Evolutionary conservation across 306 rosid species (phyloP), one percentile per base, ranked within the genome.

Genomic region (Alnus glutinosa): DNA sequence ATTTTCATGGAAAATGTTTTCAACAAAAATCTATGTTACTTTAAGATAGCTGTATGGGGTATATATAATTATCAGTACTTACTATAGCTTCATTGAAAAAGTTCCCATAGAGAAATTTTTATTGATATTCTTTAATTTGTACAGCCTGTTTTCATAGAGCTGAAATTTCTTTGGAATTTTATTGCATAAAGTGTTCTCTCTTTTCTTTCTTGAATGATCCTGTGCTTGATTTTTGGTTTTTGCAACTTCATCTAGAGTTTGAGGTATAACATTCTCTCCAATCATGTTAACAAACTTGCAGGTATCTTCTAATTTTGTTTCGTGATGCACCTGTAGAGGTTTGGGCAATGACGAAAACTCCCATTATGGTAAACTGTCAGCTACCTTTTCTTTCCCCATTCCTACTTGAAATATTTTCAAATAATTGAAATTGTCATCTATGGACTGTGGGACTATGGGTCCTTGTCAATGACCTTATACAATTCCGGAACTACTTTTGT

Each of bases 291-390:
- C 57, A 78, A 78, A 73, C 66, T 90, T 84, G 81, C 92, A 96
- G 99, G 88, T 96, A 96, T 89, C 98, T 96, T 83, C 88, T 96
- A 58, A 88, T 96, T 83, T 87, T 96, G 96, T 94, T 93, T 82
- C 97, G 93, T 63, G 99, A 96, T 84, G 99, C 99, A 73, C 99
- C 99, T 3, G 96, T 96, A 75, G 99, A 96, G 84, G 98, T 96
- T 83, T 96, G 99, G 99, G 99, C 99, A 79, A 96, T 96, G 99
- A 90, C 99, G 69, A 96, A 91, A 88, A 88, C 68, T 88, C 99
- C 99, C 39, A 87, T 90, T 74, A 96, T 96, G 99, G 99, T 96
- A 93, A 76, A 78, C 77, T 84, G 71, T 76, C 77, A 80, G 73
- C 59, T 69, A 82, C 64, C 74, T 72, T 80, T 85, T 75, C 71